These are phyloP conservation scores for Kwoniella shivajii DNA, from an alignment of 1,284 basidiomycete species.

Conservation along the genomic window DNA sequence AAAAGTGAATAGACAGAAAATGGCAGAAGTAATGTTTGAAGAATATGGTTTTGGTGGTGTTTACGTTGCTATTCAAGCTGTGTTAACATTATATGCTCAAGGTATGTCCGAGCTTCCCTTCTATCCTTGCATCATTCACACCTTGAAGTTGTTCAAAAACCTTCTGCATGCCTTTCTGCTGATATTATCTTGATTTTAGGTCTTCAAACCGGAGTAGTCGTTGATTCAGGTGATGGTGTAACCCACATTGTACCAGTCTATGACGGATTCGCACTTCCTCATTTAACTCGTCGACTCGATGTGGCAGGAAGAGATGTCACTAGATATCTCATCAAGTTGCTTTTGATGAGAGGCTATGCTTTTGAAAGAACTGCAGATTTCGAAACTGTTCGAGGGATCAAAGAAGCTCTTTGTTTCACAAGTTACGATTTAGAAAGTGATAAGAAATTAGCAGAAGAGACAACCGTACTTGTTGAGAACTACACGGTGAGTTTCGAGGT, in stretches of 20 bases:
- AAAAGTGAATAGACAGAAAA: conserved; percentile 84
- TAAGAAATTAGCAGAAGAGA: conserved; percentile 91
- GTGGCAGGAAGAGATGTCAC: conserved; percentile 98
- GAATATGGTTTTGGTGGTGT: conserved; percentile 95
- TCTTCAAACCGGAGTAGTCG: conserved; percentile 95
- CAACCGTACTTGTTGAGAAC: conserved; percentile 91
- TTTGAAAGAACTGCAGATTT: conserved; percentile 99
- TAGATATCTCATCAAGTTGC: conserved; percentile 95
- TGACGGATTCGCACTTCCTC: conserved; percentile 93
- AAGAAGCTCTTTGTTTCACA: conserved; percentile 97
- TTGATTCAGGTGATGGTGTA: conserved; percentile 98
- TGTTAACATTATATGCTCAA: conserved; percentile 96
- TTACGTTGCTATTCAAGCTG: conserved; percentile 98
- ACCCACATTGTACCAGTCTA: conserved; percentile 99
- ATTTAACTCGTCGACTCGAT: conserved; percentile 89
- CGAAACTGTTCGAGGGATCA: conserved; percentile 97
- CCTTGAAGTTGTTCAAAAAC: background rate
- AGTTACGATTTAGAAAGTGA: conserved; percentile 96
- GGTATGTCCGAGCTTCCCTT: conserved; percentile 59
- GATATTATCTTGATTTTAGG: conserved; percentile 60
- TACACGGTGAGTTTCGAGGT: conserved; percentile 82
- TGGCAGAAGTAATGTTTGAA: conserved; percentile 99
- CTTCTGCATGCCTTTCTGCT: too few species aligned
- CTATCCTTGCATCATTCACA: background rate
- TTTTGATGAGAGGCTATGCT: conserved; percentile 97